Percentiles rank a stretch among this genome's conserved stretches.
Conservation (phyloP, 2,329 filamentous ascomycete genomes). For the Calonectria fujianensis region DNA sequence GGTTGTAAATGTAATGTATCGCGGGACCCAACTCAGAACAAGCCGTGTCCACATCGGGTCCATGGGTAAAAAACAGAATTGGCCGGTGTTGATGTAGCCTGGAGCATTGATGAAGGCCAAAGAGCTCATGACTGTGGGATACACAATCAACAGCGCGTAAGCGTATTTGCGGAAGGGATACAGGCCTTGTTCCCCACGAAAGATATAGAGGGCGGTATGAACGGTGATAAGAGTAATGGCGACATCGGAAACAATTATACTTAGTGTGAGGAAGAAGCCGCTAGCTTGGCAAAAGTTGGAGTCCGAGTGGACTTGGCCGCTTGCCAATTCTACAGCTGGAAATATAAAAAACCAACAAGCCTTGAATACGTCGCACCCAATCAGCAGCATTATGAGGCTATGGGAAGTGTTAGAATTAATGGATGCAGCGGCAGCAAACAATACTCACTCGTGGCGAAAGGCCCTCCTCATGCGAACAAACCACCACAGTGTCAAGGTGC, state of each 20-base stretch:
- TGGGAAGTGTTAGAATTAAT: slow-evolving; percentile 35
- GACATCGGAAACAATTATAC: slow-evolving; percentile 82
- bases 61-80: slow-evolving; percentile 82
- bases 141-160: slow-evolving; percentile 72
- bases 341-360: slow-evolving; percentile 81
- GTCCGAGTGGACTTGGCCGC: slow-evolving; percentile 68
- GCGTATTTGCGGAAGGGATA: slow-evolving; percentile 79
- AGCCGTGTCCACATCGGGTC: slow-evolving; percentile 81
- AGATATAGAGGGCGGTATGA: slow-evolving; percentile 83
- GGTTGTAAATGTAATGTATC: slow-evolving; percentile 79
- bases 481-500: slow-evolving; percentile 79
- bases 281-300: slow-evolving; percentile 79
- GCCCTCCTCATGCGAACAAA: slow-evolving; percentile 83
- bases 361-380: slow-evolving; percentile 83
- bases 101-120: slow-evolving; percentile 77
- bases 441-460: slow-evolving; percentile 77
- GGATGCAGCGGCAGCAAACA: not conserved
- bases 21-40: slow-evolving; percentile 82
- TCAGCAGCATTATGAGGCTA: slow-evolving; percentile 84
- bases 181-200: slow-evolving; percentile 78
- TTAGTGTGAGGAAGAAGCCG: slow-evolving; percentile 80
- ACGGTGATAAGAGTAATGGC: slow-evolving; percentile 83
- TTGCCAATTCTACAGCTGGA: slow-evolving; percentile 74
- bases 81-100: slow-evolving; percentile 78
- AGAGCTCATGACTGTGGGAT: slow-evolving; percentile 76